Evolutionary conservation across 1,284 basidiomycete species (phyloP).

Genomic region (Chondrostereum purpureum): DNA sequence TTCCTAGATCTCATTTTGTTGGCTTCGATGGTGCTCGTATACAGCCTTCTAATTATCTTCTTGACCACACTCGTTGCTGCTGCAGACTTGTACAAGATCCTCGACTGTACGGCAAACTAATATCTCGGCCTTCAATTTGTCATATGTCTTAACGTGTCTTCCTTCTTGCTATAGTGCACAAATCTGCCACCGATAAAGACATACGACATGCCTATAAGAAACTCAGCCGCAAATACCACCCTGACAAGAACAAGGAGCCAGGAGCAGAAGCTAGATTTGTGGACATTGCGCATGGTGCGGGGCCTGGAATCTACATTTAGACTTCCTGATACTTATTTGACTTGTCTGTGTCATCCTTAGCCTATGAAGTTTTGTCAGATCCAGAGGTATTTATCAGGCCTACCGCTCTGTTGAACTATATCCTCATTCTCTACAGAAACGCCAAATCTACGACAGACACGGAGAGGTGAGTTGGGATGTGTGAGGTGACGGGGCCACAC

Average conservation of each 20-base stretch:
- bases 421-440: slow-evolving; percentile 51
- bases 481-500: neutral
- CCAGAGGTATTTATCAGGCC: slow-evolving; percentile 47
- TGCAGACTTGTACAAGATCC: slow-evolving; percentile 68
- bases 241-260: slow-evolving; percentile 88
- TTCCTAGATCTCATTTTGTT: neutral
- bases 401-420: slow-evolving; percentile 5
- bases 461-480: slow-evolving; percentile 72
- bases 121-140: slow-evolving; percentile 19
- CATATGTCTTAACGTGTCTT: slow-evolving; percentile 23
- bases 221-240: slow-evolving; percentile 85
- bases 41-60: slow-evolving; percentile 34
- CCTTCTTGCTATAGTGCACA: slow-evolving; percentile 48
- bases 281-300: slow-evolving; percentile 78
- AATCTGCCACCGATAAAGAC: slow-evolving; percentile 77
- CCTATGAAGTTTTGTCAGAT: slow-evolving; percentile 91
- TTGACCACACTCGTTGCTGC: slow-evolving; percentile 45
- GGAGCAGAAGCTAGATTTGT: slow-evolving; percentile 83
- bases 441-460: slow-evolving; percentile 85
- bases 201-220: slow-evolving; percentile 90
- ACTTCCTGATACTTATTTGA: no score
- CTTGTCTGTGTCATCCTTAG: slow-evolving; percentile 34
- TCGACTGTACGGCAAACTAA: slow-evolving; percentile 55
- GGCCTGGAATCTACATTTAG: slow-evolving; percentile 3
- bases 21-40: slow-evolving; percentile 21